Percentiles rank a stretch among this genome's conserved stretches.
phyloP scores from a whole-genome alignment of 2,329 filamentous ascomycete species.

The Epichloe hybrida region DNA sequence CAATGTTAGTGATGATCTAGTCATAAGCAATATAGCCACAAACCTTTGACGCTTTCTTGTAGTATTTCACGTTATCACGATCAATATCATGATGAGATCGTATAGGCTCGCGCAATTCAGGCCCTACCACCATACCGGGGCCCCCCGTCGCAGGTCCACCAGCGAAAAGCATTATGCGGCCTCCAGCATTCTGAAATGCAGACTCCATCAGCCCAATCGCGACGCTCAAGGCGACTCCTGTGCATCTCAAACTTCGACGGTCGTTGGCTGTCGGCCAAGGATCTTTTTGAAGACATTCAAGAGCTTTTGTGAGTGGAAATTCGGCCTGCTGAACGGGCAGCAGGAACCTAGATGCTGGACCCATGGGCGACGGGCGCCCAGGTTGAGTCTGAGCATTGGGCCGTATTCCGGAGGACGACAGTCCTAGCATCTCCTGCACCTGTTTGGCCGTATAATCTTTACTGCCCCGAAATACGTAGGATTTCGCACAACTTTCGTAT shows the following conservation, averaged over 20 bases:
- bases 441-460: constrained; percentile 98
- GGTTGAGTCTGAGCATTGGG: constrained; percentile 63
- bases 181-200: constrained; percentile 90
- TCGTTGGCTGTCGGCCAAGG: constrained; percentile 96
- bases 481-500: constrained; percentile 95
- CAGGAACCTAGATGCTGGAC: constrained; percentile 78
- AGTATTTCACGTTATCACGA: constrained; percentile 97
- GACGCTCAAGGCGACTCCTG: constrained; percentile 90
- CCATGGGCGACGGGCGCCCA: constrained; percentile 61
- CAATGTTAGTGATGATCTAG: background rate
- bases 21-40: constrained; percentile 8
- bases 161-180: constrained; percentile 92
- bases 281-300: constrained; percentile 90
- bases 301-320: constrained; percentile 89
- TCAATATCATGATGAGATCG: constrained; percentile 98
- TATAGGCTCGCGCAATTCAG: constrained; percentile 90
- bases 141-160: constrained; percentile 92
- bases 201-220: constrained; percentile 86
- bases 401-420: constrained; percentile 58
- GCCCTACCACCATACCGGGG: constrained; percentile 90
- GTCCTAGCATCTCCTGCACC: constrained; percentile 97
- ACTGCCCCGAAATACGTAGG: constrained; percentile 93
- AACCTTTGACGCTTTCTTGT: constrained; percentile 96
- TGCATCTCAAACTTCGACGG: constrained; percentile 78
- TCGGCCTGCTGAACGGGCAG: constrained; percentile 91